phyloP scores from a whole-genome alignment of 164 flowering plant species.

The Aristolochia californica region DNA sequence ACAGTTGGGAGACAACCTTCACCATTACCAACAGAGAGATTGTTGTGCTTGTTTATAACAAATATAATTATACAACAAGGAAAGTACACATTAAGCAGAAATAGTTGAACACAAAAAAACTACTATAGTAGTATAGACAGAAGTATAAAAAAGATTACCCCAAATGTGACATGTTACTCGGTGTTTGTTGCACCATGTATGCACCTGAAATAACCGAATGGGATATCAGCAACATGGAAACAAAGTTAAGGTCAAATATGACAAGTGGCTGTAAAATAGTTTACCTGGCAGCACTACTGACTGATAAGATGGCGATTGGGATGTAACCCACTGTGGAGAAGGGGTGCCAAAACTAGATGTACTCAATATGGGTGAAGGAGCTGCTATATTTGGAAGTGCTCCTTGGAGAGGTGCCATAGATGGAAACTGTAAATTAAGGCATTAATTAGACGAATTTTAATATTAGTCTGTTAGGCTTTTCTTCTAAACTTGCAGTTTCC shows the following conservation, averaged over 20 bases:
- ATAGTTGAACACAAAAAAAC: no score
- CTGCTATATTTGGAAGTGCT: slow-evolving; percentile 35
- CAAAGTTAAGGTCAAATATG: background rate
- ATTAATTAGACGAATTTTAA: background rate
- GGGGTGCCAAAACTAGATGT: slow-evolving; percentile 18
- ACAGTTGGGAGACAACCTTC: background rate
- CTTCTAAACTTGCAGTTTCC: no score
- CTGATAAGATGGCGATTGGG: slow-evolving; percentile 27
- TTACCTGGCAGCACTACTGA: slow-evolving; percentile 35
- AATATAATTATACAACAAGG: background rate
- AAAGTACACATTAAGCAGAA: background rate
- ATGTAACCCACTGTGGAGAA: slow-evolving; percentile 35
- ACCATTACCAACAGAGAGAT: no score
- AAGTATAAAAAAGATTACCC: slow-evolving; percentile 14
- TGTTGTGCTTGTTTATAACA: no score
- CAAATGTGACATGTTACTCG: slow-evolving; percentile 6
- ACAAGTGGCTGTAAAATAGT: background rate
- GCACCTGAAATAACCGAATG: slow-evolving; percentile 14
- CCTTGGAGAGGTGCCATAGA: slow-evolving; percentile 51
- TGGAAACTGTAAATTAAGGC: slow-evolving; percentile 40
- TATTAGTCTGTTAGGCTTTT: no score
- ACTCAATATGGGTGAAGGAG: slow-evolving; percentile 21
- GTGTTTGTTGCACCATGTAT: slow-evolving; percentile 22
- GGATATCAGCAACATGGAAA: background rate
- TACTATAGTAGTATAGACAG: background rate